phyloP scores from a whole-genome alignment of 371 early-diverging fungal species.

The Haplosporangium sp. region DNA sequence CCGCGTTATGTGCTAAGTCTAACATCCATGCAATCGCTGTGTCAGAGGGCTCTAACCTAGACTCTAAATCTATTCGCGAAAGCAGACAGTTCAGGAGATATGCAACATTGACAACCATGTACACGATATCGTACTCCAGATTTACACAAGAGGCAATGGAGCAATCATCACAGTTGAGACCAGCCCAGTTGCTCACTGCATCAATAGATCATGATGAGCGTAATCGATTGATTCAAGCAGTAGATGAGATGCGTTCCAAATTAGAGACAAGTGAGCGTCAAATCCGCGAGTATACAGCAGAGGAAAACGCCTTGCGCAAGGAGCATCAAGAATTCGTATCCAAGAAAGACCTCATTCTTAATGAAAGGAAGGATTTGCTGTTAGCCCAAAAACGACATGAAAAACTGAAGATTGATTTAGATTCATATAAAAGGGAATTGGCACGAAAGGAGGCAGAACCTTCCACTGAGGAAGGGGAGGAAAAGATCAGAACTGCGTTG shows the following conservation, averaged over 20 bases:
- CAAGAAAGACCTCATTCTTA: conserved; percentile 15
- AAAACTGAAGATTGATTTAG: conserved; percentile 28
- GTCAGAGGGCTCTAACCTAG: conserved; percentile 43
- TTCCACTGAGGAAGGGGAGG: conserved; percentile 47
- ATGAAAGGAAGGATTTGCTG: conserved; percentile 2
- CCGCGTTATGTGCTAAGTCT: conserved; percentile 71
- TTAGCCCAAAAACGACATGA: conserved; percentile 9
- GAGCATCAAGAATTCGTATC: conserved; percentile 5
- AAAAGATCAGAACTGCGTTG: conserved; percentile 24
- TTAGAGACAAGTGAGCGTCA: conserved; percentile 19
- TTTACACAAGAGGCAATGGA: conserved; percentile 39
- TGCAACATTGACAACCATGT: conserved; percentile 25
- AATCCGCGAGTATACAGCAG: conserved; percentile 28
- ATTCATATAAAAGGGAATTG: conserved; percentile 11
- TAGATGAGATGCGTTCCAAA: conserved; percentile 24
- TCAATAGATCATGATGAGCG: conserved; percentile 44
- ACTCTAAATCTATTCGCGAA: conserved; percentile 28
- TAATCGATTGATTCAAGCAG: conserved; percentile 16
- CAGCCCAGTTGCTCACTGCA: conserved; percentile 32
- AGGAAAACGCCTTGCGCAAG: conserved; percentile 32
- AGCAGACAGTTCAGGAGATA: conserved; percentile 35
- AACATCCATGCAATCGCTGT: conserved; percentile 69
- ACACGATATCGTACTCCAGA: conserved; percentile 27
- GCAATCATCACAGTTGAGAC: conserved; percentile 28
- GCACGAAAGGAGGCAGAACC: conserved; percentile 28